Conservation (phyloP, 2,329 filamentous ascomycete genomes). For the Diplodia corticola region DNA sequence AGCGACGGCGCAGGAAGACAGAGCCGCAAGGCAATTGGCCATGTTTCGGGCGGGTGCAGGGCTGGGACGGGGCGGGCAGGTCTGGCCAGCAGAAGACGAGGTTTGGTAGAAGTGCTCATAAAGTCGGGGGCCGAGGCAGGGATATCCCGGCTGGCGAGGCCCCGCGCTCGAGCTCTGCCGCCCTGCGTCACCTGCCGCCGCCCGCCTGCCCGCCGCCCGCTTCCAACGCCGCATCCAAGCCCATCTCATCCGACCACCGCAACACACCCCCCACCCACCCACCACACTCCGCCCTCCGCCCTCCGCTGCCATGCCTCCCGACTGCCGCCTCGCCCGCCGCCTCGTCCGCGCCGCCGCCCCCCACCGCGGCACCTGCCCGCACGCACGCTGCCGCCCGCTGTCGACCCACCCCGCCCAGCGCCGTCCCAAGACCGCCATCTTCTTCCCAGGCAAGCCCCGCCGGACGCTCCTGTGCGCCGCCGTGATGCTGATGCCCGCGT, state of each 20-base stretch:
- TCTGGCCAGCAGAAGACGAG: background rate
- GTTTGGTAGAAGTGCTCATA: slow-evolving; percentile 11
- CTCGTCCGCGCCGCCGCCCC: background rate
- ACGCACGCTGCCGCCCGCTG: background rate
- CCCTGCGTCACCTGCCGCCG: background rate
- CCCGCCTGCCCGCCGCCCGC: background rate
- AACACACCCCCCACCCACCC: background rate
- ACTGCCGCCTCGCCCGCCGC: slow-evolving; percentile 1
- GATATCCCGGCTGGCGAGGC: slow-evolving; percentile 8
- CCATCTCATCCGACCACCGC: background rate
- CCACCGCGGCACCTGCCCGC: background rate
- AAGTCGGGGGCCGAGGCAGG: slow-evolving; percentile 9
- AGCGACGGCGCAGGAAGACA: background rate
- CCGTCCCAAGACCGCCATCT: slow-evolving; percentile 40
- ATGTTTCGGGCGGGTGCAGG: background rate
- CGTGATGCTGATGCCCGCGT: background rate
- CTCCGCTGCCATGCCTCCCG: slow-evolving; percentile 1
- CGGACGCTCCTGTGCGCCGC: background rate
- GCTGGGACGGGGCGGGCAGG: background rate
- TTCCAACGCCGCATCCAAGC: background rate
- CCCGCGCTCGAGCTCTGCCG: slow-evolving; percentile 10
- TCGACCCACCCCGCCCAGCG: background rate
- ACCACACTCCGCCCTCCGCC: background rate
- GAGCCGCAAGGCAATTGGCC: background rate
- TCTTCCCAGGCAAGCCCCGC: slow-evolving; percentile 36